Base-by-base conservation (phyloP, 257 asterid species). In the Nicotiana attenuata region DNA sequence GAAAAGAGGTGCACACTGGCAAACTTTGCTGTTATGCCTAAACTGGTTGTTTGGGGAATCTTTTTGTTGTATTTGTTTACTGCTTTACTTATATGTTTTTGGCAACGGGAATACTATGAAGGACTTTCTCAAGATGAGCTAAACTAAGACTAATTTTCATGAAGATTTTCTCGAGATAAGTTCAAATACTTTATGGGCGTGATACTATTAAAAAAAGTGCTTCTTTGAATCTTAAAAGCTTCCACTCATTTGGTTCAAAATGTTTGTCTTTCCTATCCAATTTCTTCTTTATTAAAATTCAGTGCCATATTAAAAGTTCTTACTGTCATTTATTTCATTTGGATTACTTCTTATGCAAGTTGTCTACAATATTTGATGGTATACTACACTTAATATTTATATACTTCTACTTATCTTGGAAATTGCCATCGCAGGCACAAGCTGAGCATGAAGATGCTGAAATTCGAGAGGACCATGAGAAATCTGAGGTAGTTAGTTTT, bases 1-100 rank as follows among this genome's bases (percentile, higher is more conserved):
- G 84, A 78, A 92, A 91, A 89, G 92, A 92, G 97, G 97, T 92
- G 82, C 38, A 87, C 28, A 61, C 78, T 80, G 81, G 24, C 31
- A 47, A 80, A 14, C 24, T 41, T 65, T 63, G 11, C 38, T 24
- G 41, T 17, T 41, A 22, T 65, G 55, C 41, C 14, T 63, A 78
- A 65, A 16, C 64, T 60, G 56, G 26, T 80, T 64, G 26, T 80
- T 80, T 47, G 83, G 15, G 83, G 15, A 13, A 24, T 50, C 17
- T 52, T 3, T 2, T 47, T 80, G n/a, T 65, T 80, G 65, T 63
- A 65, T 56, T 78, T 33, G 8, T 33, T 33, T 56, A 19, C n/a
- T 56, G 66, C 14, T 65, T 33, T 80, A 80, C 11, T 45, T 15
- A n/a, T 17, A 64, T 3, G 52, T 41, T 28, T 22, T 41, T 56